Conservation (phyloP, 768 basidiomycete species). For the Podaxis sp. region DNA sequence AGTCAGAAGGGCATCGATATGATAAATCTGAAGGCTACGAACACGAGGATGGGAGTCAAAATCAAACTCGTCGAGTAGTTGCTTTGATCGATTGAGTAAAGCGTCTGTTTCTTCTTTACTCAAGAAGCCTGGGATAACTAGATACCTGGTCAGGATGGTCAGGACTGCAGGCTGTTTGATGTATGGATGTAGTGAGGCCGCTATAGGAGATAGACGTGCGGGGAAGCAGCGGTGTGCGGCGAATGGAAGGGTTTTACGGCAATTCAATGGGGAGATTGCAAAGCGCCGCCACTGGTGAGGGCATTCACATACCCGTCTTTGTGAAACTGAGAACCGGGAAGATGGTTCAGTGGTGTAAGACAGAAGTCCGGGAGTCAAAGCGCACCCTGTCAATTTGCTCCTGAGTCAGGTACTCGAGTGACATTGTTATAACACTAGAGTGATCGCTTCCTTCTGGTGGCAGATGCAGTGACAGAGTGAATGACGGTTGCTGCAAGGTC, state of each 20-base stretch:
- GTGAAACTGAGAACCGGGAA: constrained; percentile 21
- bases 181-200: neutral
- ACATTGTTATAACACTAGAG: neutral
- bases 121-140: constrained; percentile 75
- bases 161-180: constrained; percentile 3
- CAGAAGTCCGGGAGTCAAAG: neutral
- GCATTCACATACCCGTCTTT: constrained; percentile 23
- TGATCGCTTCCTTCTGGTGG: too few species aligned
- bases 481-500: neutral
- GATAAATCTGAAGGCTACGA: constrained; percentile 17
- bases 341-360: constrained; percentile 1
- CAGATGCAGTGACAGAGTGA: neutral
- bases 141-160: constrained; percentile 48
- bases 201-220: neutral
- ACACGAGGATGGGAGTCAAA: constrained; percentile 80
- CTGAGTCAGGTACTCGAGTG: constrained; percentile 43
- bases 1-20: neutral
- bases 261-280: neutral
- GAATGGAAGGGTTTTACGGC: neutral
- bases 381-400: constrained; percentile 56
- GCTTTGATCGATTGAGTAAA: constrained; percentile 66
- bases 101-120: constrained; percentile 47
- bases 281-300: neutral
- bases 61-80: constrained; percentile 75
- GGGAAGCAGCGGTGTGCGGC: neutral